Evolutionary conservation across 352 stramenopile genomes (phyloP).

Genomic region (Globisporangium canariense): DNA sequence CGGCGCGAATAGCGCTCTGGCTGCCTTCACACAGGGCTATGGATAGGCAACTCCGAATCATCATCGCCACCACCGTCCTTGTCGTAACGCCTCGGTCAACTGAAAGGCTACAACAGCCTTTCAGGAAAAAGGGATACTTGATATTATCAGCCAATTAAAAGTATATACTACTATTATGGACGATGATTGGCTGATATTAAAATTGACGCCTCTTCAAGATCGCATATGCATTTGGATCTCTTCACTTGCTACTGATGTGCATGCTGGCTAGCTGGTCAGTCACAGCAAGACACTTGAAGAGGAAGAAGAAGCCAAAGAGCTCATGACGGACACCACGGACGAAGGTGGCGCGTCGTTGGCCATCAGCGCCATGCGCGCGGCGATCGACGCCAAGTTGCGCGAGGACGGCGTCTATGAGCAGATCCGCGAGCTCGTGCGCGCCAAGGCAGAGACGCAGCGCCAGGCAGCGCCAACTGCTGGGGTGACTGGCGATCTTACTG

Average conservation of each 20-base stretch:
- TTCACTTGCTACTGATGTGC: background rate
- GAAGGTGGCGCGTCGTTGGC: slow-evolving; percentile 23
- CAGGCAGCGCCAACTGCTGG: background rate
- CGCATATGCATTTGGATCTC: background rate
- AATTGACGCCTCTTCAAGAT: background rate
- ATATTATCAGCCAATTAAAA: slow-evolving; percentile 1
- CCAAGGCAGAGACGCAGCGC: slow-evolving; percentile 16
- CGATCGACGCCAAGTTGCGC: slow-evolving; percentile 70
- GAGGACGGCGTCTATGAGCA: slow-evolving; percentile 78
- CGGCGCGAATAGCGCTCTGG: too few species aligned
- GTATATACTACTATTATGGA: too few species aligned
- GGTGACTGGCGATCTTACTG: background rate
- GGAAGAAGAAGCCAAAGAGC: background rate
- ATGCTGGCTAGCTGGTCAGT: background rate
- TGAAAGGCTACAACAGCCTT: background rate
- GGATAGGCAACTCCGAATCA: too few species aligned
- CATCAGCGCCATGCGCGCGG: slow-evolving; percentile 48
- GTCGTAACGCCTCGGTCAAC: background rate
- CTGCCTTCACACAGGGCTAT: too few species aligned
- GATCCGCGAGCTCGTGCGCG: slow-evolving; percentile 57
- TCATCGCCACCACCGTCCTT: too few species aligned
- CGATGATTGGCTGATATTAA: background rate
- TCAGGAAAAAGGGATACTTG: background rate
- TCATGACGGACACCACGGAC: background rate
- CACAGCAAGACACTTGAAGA: background rate